Evolutionary conservation across 768 basidiomycete species (phyloP).

Genomic region (Phanerochaete sordida): DNA sequence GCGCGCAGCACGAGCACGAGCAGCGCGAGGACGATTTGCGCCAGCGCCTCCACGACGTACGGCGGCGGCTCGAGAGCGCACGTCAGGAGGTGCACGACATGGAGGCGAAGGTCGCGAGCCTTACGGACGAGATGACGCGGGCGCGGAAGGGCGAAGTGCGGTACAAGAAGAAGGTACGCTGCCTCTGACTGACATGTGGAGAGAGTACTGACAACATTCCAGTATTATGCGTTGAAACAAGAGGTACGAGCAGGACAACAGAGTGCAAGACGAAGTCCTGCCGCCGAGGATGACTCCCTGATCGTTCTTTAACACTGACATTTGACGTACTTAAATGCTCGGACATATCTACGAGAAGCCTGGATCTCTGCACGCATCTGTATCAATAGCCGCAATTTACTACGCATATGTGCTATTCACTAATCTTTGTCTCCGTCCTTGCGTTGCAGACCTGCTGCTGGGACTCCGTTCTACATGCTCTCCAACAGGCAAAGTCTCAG

Average conservation of each 20-base stretch:
- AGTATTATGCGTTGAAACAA: conserved; percentile 18
- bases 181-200: not conserved
- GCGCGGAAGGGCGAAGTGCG: conserved; percentile 2
- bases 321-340: too few relatives aligned
- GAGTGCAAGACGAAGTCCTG: not conserved
- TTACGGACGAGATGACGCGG: conserved; percentile 5
- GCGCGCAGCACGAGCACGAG: not conserved
- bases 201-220: not conserved
- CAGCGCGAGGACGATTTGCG: conserved; percentile 1
- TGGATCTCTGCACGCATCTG: too few relatives aligned
- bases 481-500: not conserved
- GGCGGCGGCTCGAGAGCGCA: not conserved
- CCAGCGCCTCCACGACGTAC: conserved; percentile 2
- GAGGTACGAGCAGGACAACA: conserved; percentile 1
- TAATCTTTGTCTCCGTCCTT: too few relatives aligned
- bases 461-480: too few relatives aligned
- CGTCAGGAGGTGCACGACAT: conserved; percentile 2
- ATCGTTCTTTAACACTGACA: too few relatives aligned
- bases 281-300: conserved; percentile 12
- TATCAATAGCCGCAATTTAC: too few relatives aligned
- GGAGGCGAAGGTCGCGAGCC: not conserved
- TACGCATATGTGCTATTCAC: too few relatives aligned
- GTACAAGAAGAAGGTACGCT: conserved; percentile 20
- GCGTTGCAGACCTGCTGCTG: too few relatives aligned
- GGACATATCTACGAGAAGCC: too few relatives aligned